These are phyloP conservation scores for Gnomoniopsis sp. DNA, from an alignment of 2,329 filamentous ascomycete species.

Conservation along the genomic window DNA sequence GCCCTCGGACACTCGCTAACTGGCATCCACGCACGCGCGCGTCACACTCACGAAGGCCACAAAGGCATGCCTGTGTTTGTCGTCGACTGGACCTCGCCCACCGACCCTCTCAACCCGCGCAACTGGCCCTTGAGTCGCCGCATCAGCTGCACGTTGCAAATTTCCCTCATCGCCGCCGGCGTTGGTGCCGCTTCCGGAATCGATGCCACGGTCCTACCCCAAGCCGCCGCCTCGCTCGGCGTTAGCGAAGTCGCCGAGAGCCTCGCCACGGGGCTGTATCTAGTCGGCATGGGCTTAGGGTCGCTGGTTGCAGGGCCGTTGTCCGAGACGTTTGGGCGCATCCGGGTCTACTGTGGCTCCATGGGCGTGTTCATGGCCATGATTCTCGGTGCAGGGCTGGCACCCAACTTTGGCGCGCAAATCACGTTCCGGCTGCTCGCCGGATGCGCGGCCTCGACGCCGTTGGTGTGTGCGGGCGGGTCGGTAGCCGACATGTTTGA, in stretches of 20 bases:
- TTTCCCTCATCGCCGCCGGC: conserved; percentile 45
- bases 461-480: conserved; percentile 39
- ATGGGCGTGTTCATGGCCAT: conserved; percentile 41
- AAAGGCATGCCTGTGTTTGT: conserved; percentile 28
- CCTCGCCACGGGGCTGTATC: conserved; percentile 39
- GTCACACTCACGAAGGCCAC: conserved; percentile 20
- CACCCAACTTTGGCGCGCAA: conserved; percentile 38
- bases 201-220: conserved; percentile 43
- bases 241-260: conserved; percentile 49
- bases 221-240: conserved; percentile 41
- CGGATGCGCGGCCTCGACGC: conserved; percentile 42
- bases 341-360: conserved; percentile 36
- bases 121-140: conserved; percentile 32
- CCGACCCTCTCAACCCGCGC: conserved; percentile 35
- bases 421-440: conserved; percentile 46
- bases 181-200: conserved; percentile 51
- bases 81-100: conserved; percentile 35
- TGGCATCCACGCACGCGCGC: conserved; percentile 28
- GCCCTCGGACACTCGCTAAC: conserved; percentile 29
- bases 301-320: conserved; percentile 35
- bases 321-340: conserved; percentile 37
- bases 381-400: conserved; percentile 40
- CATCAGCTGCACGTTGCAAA: conserved; percentile 36
- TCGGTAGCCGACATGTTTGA: conserved; percentile 39
- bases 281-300: conserved; percentile 35